Evolutionary conservation across 331 rosid genomes (phyloP).

Genomic region (Prunus yedoensis): DNA sequence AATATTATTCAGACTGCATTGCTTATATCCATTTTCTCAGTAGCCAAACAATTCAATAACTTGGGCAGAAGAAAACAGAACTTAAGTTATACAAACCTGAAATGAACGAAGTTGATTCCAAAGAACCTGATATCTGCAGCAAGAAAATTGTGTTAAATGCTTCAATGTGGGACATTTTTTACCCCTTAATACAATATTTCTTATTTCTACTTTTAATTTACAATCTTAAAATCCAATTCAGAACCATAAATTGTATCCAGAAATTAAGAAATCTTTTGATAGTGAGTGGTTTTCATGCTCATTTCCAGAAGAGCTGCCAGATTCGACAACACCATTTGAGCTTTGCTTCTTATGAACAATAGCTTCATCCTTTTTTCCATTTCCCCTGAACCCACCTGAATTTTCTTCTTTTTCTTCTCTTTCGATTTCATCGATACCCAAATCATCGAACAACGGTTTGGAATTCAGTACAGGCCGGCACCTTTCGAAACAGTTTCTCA

Average conservation of each 20-base stretch:
- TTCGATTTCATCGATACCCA: not conserved
- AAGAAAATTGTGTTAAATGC: not conserved
- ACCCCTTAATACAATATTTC: not conserved
- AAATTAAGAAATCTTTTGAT: not conserved
- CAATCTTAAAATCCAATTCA: not conserved
- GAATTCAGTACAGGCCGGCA: conserved; percentile 54
- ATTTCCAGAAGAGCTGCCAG: conserved; percentile 15
- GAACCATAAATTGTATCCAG: not conserved
- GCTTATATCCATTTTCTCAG: not conserved
- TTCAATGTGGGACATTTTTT: not conserved
- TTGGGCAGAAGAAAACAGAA: too few relatives aligned
- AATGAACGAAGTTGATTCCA: conserved; percentile 35
- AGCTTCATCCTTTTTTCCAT: conserved; percentile 26
- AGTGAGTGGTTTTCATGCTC: conserved; percentile 20
- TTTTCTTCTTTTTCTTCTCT: conserved; percentile 20
- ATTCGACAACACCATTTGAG: conserved; percentile 17
- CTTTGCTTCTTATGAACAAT: conserved; percentile 25
- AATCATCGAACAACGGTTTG: not conserved
- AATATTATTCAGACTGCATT: not conserved
- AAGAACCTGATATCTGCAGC: conserved; percentile 32
- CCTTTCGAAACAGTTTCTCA: conserved; percentile 71
- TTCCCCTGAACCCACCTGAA: conserved; percentile 11
- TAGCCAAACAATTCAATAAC: not conserved
- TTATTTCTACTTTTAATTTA: not conserved
- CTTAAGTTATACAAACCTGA: conserved; percentile 37